Conservation (phyloP, 108 stramenopile species). For the Skeletonema grethae region DNA sequence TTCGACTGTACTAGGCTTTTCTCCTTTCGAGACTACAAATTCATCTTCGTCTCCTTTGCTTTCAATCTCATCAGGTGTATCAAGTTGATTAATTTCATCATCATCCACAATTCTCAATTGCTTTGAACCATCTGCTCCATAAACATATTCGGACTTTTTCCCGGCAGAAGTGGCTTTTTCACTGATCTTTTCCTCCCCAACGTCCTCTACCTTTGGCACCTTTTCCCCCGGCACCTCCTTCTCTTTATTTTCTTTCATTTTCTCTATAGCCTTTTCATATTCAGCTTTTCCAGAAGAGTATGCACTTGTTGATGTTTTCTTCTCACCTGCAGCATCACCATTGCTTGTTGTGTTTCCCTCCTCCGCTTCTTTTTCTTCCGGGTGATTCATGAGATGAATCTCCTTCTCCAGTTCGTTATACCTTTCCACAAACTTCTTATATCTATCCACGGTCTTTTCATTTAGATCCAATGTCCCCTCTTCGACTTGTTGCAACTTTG, state of each 20-base stretch:
- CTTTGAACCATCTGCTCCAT: not conserved
- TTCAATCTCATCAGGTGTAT: not conserved
- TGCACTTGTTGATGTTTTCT: not conserved
- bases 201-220: not conserved
- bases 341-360: not conserved
- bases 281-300: constrained; percentile 2
- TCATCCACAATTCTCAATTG: not conserved
- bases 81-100: not conserved
- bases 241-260: constrained; percentile 4
- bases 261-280: not conserved
- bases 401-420: constrained; percentile 3
- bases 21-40: not conserved
- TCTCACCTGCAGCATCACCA: not conserved
- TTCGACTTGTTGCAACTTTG: not conserved
- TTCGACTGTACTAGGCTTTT: not conserved
- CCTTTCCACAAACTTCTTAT: not conserved
- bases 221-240: not conserved
- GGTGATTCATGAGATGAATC: not conserved
- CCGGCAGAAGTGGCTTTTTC: not conserved
- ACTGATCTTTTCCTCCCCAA: not conserved
- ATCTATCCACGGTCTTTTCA: not conserved
- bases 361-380: not conserved
- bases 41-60: not conserved
- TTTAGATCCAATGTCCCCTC: not conserved
- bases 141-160: not conserved